phyloP scores from a whole-genome alignment of 1,284 basidiomycete genomes.

The Cutaneotrichosporon cavernicola region DNA sequence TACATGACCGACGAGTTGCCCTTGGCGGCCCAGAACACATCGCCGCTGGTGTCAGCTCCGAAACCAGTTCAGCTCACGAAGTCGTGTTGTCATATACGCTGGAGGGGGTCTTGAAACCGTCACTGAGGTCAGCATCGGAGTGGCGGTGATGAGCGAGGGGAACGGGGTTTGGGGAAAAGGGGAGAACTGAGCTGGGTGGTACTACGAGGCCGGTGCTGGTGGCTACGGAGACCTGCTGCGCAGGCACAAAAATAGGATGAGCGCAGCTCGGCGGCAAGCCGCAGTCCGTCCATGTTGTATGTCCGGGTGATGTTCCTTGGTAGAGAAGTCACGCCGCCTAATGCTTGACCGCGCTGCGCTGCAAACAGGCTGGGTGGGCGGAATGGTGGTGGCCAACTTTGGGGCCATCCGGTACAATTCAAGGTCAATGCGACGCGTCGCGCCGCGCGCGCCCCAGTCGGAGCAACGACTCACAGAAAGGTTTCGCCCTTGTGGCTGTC shows the following conservation, averaged over 20 bases:
- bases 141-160: neutral
- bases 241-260: too few relatives aligned
- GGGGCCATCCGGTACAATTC: neutral
- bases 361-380: neutral
- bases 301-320: too few relatives aligned
- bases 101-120: constrained; percentile 31
- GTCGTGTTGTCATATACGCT: constrained; percentile 48
- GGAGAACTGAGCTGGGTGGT: neutral
- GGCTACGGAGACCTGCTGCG: too few relatives aligned
- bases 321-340: too few relatives aligned
- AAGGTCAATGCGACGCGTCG: neutral
- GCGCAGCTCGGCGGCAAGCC: too few relatives aligned
- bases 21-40: constrained; percentile 55
- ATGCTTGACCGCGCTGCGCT: too few relatives aligned
- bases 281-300: too few relatives aligned
- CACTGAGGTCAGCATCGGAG: constrained; percentile 21
- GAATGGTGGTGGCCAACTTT: neutral
- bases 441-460: neutral
- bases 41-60: constrained; percentile 57
- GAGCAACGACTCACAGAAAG: constrained; percentile 20
- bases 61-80: constrained; percentile 31
- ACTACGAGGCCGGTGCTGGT: too few relatives aligned
- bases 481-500: constrained; percentile 27
- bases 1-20: constrained; percentile 51
- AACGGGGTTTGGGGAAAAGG: neutral